Percentiles rank a stretch among this genome's conserved stretches.
phyloP scores from a whole-genome alignment of 2,329 filamentous ascomycete genomes.

The Myrmaecium sp. region DNA sequence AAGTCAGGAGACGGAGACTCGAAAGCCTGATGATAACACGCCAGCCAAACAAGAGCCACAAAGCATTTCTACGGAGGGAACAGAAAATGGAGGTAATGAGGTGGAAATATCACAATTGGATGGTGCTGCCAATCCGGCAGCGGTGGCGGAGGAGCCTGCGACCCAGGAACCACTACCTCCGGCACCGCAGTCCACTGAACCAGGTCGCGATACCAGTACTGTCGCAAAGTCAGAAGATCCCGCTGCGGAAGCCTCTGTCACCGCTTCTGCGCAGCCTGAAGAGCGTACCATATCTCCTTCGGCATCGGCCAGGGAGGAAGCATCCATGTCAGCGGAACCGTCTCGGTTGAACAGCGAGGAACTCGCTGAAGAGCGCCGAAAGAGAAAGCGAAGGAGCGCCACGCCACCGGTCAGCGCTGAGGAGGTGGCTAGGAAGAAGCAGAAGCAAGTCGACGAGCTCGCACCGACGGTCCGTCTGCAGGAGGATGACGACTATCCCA shows the following conservation, averaged over 20 bases:
- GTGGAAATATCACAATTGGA: too few species aligned
- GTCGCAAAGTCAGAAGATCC: neutral
- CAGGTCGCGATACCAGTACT: neutral
- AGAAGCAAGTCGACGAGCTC: constrained; percentile 20
- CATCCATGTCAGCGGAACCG: too few species aligned
- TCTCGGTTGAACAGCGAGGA: constrained; percentile 20
- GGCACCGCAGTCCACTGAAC: constrained; percentile 4
- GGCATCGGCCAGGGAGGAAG: neutral
- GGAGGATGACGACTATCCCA: constrained; percentile 8
- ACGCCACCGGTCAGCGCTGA: constrained; percentile 18
- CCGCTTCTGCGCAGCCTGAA: neutral
- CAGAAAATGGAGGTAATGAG: too few species aligned
- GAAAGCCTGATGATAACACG: neutral
- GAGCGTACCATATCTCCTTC: neutral
- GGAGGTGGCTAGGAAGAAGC: constrained; percentile 26
- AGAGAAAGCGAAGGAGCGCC: constrained; percentile 24
- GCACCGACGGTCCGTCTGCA: constrained; percentile 13
- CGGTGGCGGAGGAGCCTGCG: neutral
- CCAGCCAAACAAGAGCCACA: neutral
- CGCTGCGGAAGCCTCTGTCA: neutral
- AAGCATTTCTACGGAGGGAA: too few species aligned
- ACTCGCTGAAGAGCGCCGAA: constrained; percentile 19
- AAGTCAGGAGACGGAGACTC: neutral
- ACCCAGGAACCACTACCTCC: constrained; percentile 1
- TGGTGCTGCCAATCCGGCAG: too few species aligned